Evolutionary conservation across 768 basidiomycete species (phyloP), one percentile per base, ranked within the genome.

Genomic region (Naganishia kalamii): DNA sequence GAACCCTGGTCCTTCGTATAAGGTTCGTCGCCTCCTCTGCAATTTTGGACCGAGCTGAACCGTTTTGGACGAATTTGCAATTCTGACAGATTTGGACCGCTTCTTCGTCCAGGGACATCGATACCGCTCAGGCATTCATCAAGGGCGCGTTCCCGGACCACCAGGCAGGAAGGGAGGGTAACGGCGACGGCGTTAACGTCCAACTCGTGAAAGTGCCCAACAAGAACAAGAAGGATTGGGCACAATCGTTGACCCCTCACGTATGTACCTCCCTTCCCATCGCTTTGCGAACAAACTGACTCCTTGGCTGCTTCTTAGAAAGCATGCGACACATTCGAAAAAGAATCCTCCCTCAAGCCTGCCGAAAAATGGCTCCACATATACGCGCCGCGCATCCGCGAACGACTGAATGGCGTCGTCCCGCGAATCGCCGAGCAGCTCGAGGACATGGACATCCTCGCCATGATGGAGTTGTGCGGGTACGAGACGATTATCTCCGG

Each of bases 321-420:
- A 72, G 77, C 78, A 19, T 80, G 80, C 70, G 74, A 74, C 60
- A 70, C 75, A 3, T 80, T 79, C 66, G 71, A 77, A 29, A 80
- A 80, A 65, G 66, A 75, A 52, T 62, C 71, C 13, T 74, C 72
- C 15, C 72, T 78, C 15, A 66, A 70, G 47, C 74, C 77, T 17
- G 78, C 77, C 4, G 71, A 69, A 37, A 49, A 72, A n/a, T 80
- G 78, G 78, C 68, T 80, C 2, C 63, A 68, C 2, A 67, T 72
- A 15, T 79, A 73, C 60, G 78, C 74, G 0, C 71, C 70, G 3
- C 57, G 62, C 35, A 69, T 77, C 30, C 70, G 73, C 17, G 70
- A 70, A 1, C 46, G 79, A 46, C 60, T 78, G 0, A 44, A 44
- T 5, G 37, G 44, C 1, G 30, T 63, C 23, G 65, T 74, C 47